Base-by-base conservation (phyloP, 202 grass and related monocot species). In the Bolboschoenoplectus hybrid region DNA sequence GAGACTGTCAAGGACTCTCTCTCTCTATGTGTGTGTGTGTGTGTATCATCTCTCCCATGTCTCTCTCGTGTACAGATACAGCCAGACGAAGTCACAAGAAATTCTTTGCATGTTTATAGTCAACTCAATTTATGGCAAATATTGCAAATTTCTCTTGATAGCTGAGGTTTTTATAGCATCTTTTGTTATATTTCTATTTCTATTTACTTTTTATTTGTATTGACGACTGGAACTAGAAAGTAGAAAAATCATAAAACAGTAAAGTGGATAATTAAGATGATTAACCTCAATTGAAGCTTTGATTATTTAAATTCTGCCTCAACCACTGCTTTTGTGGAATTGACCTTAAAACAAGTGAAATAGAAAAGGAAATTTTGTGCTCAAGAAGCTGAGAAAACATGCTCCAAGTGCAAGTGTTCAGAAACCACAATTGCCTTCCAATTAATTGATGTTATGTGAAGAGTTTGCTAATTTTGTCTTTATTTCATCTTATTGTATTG, bases 401-500 rank as follows among this genome's bases (percentile, higher is more conserved):
- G 17, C 68, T 46, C 68, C 17, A 20, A 46, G 64, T 36, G 1
- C 16, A 46, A 45, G 41, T 72, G 41, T 40, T 78, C 11, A 41
- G 13, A 57, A 79, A 58, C 74, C 10, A 11, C 7, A 57, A 16
- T 5, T 55, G 13, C 26, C 50, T 26, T 40, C 19, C 35, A n/a
- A n/a, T 79, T 57, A 35, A 79, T 40, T 58, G 14, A 40, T 79
- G 40, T 40, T 5, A 9, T 79, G 14, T 19, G 35, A 17, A 40
- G 5, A 40, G 14, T 57, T 57, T 57, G 50, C 32, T 53, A 55
- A 55, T 77, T 51, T 57, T 57, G 8, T 57, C 34, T 79, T 55
- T 16, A 6, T 76, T 79, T 40, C 32, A 57, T 79, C 74, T 79
- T 83, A 58, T 74, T 73, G 10, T 87, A 74, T 50, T 73, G 4